Base-by-base conservation (phyloP, 495 filamentous ascomycete species). In the Choiromyces venosus region DNA sequence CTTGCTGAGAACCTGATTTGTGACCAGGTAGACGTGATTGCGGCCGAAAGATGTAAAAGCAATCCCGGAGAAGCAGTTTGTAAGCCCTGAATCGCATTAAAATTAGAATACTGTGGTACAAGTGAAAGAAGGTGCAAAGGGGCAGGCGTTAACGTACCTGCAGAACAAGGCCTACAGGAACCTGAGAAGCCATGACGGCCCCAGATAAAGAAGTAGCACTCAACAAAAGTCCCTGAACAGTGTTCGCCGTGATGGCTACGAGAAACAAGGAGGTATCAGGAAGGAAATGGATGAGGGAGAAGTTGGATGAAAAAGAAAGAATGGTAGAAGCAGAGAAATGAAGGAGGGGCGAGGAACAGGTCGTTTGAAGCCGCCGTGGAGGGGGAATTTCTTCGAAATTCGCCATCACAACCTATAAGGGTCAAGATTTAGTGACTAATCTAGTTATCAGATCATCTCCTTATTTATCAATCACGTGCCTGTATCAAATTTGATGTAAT, bases 121-220 rank as follows among this genome's bases (percentile, higher is more conserved):
- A 76, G 66, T 16, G 37, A 35, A n/a, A 40, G 44, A 68, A 29
- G 16, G 35, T 37, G 18, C 16, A 44, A 40, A 56, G 61, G 67
- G 33, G 56, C 52, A 70, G 67, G 73, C 68, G 46, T 25, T 33
- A 29, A 38, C 35, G 52, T 73, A 77, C 75, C 75, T 77, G 75
- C 38, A 77, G 69, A 67, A 65, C 69, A 77, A 77, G 67, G 70
- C 75, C 75, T 33, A 73, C 56, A 66, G 71, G 75, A 42, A 73
- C 64, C 76, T 67, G 75, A 77, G 74, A 77, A 73, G 74, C 75
- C 75, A 77, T 77, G 70, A 68, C 67, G 75, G 70, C 75, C 75
- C 72, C 75, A 67, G 74, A 67, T 46, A 77, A 52, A 68, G 73
- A 37, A 61, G 52, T 33, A 29, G 25, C 52, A 16, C 52, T 7